These are phyloP conservation scores for Botrytis byssoidea DNA, from an alignment of 2,329 filamentous ascomycete genomes.

Conservation along the genomic window DNA sequence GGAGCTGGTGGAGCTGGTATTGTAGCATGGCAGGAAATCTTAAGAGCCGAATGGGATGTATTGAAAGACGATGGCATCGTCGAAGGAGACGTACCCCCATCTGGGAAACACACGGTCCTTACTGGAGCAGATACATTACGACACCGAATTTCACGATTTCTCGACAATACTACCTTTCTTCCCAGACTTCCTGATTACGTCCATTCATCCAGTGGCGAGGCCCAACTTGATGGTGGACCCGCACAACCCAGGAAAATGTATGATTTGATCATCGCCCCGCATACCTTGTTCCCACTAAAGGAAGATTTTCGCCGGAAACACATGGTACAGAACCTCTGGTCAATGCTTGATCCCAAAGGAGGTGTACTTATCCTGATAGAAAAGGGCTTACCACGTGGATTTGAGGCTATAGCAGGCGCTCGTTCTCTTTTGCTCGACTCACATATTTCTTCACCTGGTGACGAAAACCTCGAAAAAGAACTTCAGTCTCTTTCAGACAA, in stretches of 20 bases:
- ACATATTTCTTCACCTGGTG: slow-evolving; percentile 65
- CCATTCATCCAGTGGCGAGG: slow-evolving; percentile 59
- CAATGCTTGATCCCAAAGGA: slow-evolving; percentile 75
- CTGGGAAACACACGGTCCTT: slow-evolving; percentile 78
- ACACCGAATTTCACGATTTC: slow-evolving; percentile 69
- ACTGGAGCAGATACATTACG: slow-evolving; percentile 74
- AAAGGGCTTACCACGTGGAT: slow-evolving; percentile 87
- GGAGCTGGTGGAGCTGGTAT: slow-evolving; percentile 72
- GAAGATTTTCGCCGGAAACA: slow-evolving; percentile 76
- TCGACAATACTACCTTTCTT: slow-evolving; percentile 89
- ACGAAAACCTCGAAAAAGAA: slow-evolving; percentile 43
- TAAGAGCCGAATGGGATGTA: slow-evolving; percentile 77
- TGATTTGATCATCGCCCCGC: slow-evolving; percentile 87
- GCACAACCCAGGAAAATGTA: slow-evolving; percentile 69
- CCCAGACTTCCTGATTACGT: slow-evolving; percentile 87
- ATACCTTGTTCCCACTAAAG: slow-evolving; percentile 73
- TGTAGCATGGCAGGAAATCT: slow-evolving; percentile 73
- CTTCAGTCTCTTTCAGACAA: slow-evolving; percentile 33
- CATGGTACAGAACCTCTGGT: slow-evolving; percentile 86
- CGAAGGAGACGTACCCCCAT: slow-evolving; percentile 49
- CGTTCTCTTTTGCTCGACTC: slow-evolving; percentile 75
- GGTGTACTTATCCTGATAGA: slow-evolving; percentile 86
- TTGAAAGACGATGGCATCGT: slow-evolving; percentile 54
- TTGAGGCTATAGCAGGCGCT: slow-evolving; percentile 86
- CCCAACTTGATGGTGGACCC: slow-evolving; percentile 58